Base-by-base conservation (phyloP, 768 basidiomycete genomes). In the Lentinula detonsa region DNA sequence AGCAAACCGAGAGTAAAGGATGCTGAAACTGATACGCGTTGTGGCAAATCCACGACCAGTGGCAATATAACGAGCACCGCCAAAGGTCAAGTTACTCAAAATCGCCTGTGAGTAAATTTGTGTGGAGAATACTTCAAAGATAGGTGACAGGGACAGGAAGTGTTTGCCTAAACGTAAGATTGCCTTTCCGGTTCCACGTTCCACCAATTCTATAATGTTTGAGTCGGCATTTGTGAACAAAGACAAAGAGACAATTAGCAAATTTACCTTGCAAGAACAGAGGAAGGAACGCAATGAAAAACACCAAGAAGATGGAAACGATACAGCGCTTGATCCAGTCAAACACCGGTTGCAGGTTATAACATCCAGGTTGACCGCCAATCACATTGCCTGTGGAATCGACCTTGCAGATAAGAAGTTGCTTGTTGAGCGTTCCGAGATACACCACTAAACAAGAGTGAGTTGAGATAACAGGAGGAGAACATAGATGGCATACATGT, bases 11-110 rank as follows among this genome's bases (percentile, higher is more conserved):
- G 97, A 98, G 76, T 98, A 99, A 31, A 98, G 84, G 68, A 98
- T 96, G 68, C 88, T 88, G 82, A 99, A 99, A 33, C 88, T 93
- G 64, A 98, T 91, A 37, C 97, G 87, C 42, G 92, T 95, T 10
- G 97, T 99, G 31, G 96, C 97, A 73, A 99, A 99, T 56, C 97
- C 97, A 78, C 97, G 93, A 62, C 97, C 97, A 46, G 97, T 99
- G 49, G 97, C 97, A 65, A 99, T 99, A 72, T 99, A 99, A 61
- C 97, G 90, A 58, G 97, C 97, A 62, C 97, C 97, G 77, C 97
- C 97, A 68, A 96, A 98, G 1, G 92, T 89, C 80, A 99, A 78
- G 78, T 99, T 97, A 77, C 90, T 96, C 66, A 97, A 80, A 72
- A 98, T 96, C 62, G 97, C 90, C 72, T 98, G 91, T 64, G 93